Percentiles rank a stretch among this genome's conserved stretches.
These are phyloP conservation scores for Cladosporium sp. DNA, from an alignment of 2,329 filamentous ascomycete genomes.

Conservation along the genomic window DNA sequence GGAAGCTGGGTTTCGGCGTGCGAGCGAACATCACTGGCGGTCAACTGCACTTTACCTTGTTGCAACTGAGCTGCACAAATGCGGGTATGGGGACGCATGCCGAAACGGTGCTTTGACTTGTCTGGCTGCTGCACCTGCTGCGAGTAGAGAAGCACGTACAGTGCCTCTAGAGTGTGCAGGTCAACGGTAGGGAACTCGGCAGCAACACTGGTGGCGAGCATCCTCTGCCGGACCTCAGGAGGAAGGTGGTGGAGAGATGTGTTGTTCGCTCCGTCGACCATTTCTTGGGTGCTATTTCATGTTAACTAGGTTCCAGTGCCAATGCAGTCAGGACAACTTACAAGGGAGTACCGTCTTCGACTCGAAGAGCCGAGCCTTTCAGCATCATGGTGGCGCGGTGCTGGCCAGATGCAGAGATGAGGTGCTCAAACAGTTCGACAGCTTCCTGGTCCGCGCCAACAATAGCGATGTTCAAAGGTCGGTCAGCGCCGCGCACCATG, in stretches of 20 bases:
- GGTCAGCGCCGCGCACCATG: slow-evolving; percentile 14
- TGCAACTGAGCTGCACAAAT: slow-evolving; percentile 16
- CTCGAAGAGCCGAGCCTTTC: slow-evolving; percentile 21
- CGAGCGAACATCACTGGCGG: slow-evolving; percentile 16
- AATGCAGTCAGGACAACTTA: slow-evolving; percentile 13
- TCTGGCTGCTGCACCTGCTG: slow-evolving; percentile 20
- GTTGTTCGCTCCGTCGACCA: slow-evolving; percentile 9
- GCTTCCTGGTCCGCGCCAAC: slow-evolving; percentile 25
- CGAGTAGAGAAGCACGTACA: slow-evolving; percentile 23
- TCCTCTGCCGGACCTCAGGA: slow-evolving; percentile 18
- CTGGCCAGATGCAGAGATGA: slow-evolving; percentile 18
- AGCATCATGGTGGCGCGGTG: slow-evolving; percentile 23
- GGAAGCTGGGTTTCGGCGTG: slow-evolving; percentile 13
- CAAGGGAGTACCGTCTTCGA: slow-evolving; percentile 21
- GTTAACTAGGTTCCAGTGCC: background rate
- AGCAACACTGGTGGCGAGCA: slow-evolving; percentile 11
- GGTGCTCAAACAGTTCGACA: slow-evolving; percentile 22
- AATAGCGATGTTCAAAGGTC: slow-evolving; percentile 21
- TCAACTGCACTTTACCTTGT: slow-evolving; percentile 15
- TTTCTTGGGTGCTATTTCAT: slow-evolving; percentile 13
- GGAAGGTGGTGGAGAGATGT: slow-evolving; percentile 16
- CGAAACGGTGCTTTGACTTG: slow-evolving; percentile 20
- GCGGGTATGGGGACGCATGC: slow-evolving; percentile 16
- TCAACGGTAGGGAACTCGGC: slow-evolving; percentile 18
- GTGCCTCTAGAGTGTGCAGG: slow-evolving; percentile 19